Conservation (phyloP, 352 stramenopile genomes). For the Phytopythium delawarense region DNA sequence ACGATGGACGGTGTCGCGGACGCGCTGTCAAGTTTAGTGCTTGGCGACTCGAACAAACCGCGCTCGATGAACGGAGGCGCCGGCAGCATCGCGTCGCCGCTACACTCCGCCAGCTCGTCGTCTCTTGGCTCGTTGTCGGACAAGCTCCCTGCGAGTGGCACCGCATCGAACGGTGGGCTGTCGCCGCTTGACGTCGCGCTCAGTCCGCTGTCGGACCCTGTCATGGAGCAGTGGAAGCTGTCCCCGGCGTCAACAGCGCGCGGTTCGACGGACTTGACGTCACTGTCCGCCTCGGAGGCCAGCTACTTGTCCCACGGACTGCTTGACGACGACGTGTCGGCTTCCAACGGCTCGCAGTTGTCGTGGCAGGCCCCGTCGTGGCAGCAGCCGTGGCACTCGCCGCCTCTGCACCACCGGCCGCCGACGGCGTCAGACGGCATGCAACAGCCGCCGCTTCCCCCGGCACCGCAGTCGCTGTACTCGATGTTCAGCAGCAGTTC, state of each 20-base stretch:
- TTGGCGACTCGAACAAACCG: conserved; percentile 38
- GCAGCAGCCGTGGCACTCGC: conserved; percentile 52
- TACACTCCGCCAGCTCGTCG: conserved; percentile 48
- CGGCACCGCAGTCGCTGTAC: conserved; percentile 39
- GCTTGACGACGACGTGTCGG: conserved; percentile 18
- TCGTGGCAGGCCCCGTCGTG: conserved; percentile 52
- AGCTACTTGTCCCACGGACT: conserved; percentile 42
- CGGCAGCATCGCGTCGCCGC: conserved; percentile 29
- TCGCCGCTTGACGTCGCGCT: conserved; percentile 55
- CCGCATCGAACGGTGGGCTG: conserved; percentile 29
- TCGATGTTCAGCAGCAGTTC: conserved; percentile 48
- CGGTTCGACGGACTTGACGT: conserved; percentile 37
- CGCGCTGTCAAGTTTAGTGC: conserved; percentile 61
- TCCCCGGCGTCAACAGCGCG: conserved; percentile 44
- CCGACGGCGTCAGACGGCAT: conserved; percentile 9
- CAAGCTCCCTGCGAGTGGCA: conserved; percentile 29
- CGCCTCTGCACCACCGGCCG: conserved; percentile 24
- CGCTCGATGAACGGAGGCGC: conserved; percentile 4
- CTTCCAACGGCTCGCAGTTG: conserved; percentile 22
- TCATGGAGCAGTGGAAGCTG: conserved; percentile 81
- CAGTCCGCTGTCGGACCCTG: conserved; percentile 51
- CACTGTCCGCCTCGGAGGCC: conserved; percentile 37
- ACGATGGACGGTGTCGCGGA: conserved; percentile 51
- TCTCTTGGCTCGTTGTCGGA: conserved; percentile 48
- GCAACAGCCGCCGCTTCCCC: conserved; percentile 32